Base-by-base conservation (phyloP, 2,329 filamentous ascomycete genomes). In the Ophiobolus disseminans region DNA sequence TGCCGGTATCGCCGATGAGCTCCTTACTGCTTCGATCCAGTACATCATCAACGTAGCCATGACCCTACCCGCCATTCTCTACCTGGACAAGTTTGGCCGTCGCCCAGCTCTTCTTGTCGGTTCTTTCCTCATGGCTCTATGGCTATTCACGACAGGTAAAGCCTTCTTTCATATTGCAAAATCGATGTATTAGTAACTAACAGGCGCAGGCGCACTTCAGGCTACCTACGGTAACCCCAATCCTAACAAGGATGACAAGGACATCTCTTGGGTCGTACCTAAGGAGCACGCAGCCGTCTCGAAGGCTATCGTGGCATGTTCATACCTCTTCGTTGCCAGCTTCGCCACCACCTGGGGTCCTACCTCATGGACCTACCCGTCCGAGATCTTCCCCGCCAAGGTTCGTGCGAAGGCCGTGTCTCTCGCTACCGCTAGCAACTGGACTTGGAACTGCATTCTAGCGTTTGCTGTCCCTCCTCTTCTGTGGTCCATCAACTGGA, bases 21-120 rank as follows among this genome's bases (percentile, higher is more conserved):
- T 86, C 6, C 73, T 84, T n/a, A 83, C 83, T 1, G 80, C 83
- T 0, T 81, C 81, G 0, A 84, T 87, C 17, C 82, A 86, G 61
- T 86, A 86, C 59, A 77, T 86, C 48, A 84, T 87, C 69, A 86
- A 86, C 60, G 82, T 86, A 0, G 73, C 75, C 13, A 73, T 85
- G 52, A 86, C 85, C 0, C 69, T 86, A 1, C 82, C 84, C 0
- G 83, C 83, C 11, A 83, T 87, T 23, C 46, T 85, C 9, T 86
- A 78, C 63, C 77, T 87, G 37, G 85, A 87, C 65, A 78, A 73
- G 52, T 76, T 81, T 56, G 83, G 84, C 32, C 82, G 85, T 7
- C 81, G 85, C 0, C 80, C 79, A 0, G 75, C 82, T 0, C 73
- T 87, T 8, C 75, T 86, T 1, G 50, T 79, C 14, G 83, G 83